Percentiles rank a stretch among this genome's conserved stretches.
Evolutionary conservation across 805 yeast genomes (phyloP).

Genomic region (Spathaspora passalidarum): DNA sequence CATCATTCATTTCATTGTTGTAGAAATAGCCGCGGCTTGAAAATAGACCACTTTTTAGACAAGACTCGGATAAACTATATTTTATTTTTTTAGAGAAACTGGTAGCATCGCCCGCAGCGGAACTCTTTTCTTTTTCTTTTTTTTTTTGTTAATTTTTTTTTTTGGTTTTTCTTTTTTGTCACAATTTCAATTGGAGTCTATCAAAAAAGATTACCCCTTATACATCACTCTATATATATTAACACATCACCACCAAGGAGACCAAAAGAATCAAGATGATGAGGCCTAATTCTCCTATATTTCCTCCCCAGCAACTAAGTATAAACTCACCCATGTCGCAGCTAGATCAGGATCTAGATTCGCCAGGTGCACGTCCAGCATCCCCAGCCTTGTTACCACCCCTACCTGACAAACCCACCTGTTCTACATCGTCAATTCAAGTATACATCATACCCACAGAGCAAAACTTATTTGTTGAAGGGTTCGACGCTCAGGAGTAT

Average conservation of each 20-base stretch:
- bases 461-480: conserved; percentile 75
- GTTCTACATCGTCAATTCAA: conserved; percentile 63
- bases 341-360: not conserved
- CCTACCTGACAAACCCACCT: conserved; percentile 54
- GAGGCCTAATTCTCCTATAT: not conserved
- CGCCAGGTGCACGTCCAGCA: not conserved
- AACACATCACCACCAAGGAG: no score
- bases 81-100: no score
- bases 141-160: no score
- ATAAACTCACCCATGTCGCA: not conserved
- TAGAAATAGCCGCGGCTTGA: no score
- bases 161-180: no score
- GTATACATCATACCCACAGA: conserved; percentile 78
- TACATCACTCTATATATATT: no score
- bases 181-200: no score
- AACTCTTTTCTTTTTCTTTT: no score
- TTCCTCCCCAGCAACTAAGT: not conserved
- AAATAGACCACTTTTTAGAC: no score
- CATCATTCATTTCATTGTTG: no score
- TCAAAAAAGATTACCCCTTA: not conserved
- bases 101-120: no score
- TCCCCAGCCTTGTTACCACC: conserved; percentile 30
- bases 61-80: no score
- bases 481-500: conserved; percentile 67
- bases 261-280: not conserved